phyloP scores from a whole-genome alignment of 805 yeast genomes.

The Candida peoriensis region DNA sequence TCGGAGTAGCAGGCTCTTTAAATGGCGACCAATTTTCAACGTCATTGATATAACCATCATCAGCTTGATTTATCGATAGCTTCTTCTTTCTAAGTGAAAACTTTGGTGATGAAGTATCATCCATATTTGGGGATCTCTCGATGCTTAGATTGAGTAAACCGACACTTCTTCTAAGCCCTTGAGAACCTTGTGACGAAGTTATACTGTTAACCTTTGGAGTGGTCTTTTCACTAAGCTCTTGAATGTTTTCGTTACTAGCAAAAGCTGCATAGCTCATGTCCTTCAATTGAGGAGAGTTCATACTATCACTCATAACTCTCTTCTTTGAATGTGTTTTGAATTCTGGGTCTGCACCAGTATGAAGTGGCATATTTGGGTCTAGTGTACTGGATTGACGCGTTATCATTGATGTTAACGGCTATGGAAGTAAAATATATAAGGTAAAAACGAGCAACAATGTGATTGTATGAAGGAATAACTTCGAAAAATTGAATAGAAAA shows the following conservation, averaged over 20 bases:
- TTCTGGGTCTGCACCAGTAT: no score
- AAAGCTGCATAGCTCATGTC: constrained; percentile 12
- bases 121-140: constrained; percentile 29
- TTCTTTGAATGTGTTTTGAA: constrained; percentile 14
- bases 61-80: constrained; percentile 12
- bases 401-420: no score
- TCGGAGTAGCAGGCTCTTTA: constrained; percentile 25
- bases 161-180: constrained; percentile 44
- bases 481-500: no score
- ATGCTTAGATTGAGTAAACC: constrained; percentile 47
- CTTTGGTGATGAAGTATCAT: constrained; percentile 19
- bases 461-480: no score
- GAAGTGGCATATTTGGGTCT: no score
- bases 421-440: no score
- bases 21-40: constrained; percentile 28
- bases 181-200: constrained; percentile 25
- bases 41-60: constrained; percentile 17
- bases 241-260: constrained; percentile 5
- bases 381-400: no score
- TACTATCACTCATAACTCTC: constrained; percentile 21
- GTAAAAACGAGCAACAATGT: no score
- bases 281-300: constrained; percentile 23
- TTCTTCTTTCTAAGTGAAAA: constrained; percentile 17
- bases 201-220: constrained; percentile 19
- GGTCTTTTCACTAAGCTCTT: constrained; percentile 8